Conservation (phyloP, 768 basidiomycete genomes). For the Phanerochaete sordida region DNA sequence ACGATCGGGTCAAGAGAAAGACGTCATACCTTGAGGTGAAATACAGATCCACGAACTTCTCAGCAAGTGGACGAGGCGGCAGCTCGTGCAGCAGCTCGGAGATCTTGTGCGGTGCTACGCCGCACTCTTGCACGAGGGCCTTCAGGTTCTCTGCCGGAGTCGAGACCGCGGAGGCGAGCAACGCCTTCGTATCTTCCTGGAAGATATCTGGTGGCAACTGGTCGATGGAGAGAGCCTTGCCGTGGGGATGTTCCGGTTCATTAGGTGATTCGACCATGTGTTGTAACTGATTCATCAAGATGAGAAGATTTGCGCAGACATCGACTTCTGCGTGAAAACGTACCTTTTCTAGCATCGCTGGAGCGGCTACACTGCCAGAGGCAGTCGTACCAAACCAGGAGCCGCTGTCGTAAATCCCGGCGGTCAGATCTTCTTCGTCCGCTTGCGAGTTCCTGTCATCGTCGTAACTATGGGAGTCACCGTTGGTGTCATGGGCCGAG, state of each 20-base stretch:
- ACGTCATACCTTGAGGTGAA: conserved; percentile 62
- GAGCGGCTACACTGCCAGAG: conserved; percentile 78
- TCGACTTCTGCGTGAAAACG: conserved; percentile 4
- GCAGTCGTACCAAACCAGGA: conserved; percentile 86
- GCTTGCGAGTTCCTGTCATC: conserved; percentile 70
- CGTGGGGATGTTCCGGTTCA: neutral
- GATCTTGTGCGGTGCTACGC: conserved; percentile 87
- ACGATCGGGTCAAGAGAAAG: conserved; percentile 5
- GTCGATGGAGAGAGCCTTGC: conserved; percentile 11
- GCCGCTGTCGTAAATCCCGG: conserved; percentile 77
- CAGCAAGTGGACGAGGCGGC: conserved; percentile 71
- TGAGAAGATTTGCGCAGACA: neutral
- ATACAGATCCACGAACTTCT: conserved; percentile 80
- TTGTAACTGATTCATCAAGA: conserved; percentile 51
- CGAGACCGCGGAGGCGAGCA: conserved; percentile 27
- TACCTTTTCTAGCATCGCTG: conserved; percentile 78
- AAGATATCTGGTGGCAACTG: conserved; percentile 14
- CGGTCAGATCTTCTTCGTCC: conserved; percentile 74
- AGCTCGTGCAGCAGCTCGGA: conserved; percentile 87
- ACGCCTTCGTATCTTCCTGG: conserved; percentile 10
- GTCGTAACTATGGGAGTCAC: conserved; percentile 52
- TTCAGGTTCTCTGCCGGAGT: conserved; percentile 80
- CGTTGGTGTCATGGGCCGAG: conserved; percentile 24
- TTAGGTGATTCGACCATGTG: conserved; percentile 35
- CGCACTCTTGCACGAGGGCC: conserved; percentile 87